These are phyloP conservation scores for Cryptococcus amylolentus DNA, from an alignment of 1,284 basidiomycete genomes.

Conservation along the genomic window DNA sequence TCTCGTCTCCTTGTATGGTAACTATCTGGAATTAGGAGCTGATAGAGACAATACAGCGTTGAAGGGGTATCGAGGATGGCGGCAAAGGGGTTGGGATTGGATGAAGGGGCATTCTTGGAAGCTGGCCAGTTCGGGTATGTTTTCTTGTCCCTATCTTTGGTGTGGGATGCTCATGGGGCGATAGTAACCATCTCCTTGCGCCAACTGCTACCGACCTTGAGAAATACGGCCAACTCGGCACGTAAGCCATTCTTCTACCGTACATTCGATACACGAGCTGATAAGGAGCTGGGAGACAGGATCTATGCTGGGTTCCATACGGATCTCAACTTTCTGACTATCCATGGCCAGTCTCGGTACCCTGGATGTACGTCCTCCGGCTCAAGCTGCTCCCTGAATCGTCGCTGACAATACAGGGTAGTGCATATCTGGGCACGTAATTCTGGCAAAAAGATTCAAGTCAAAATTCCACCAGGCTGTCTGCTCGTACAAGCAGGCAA, in stretches of 20 bases:
- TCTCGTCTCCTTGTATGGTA: not conserved
- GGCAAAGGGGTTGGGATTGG: slow-evolving; percentile 71
- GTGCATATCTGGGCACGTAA: slow-evolving; percentile 86
- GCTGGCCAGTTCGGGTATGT: slow-evolving; percentile 73
- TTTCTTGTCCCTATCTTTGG: not conserved
- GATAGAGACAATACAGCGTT: slow-evolving; percentile 55
- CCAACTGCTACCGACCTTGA: slow-evolving; percentile 83
- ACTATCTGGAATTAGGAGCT: not conserved
- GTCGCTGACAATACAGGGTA: slow-evolving; percentile 5
- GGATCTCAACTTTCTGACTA: slow-evolving; percentile 59
- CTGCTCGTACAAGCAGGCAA: slow-evolving; percentile 79
- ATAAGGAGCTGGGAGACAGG: slow-evolving; percentile 49
- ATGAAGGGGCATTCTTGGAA: slow-evolving; percentile 62
- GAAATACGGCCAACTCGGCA: slow-evolving; percentile 66
- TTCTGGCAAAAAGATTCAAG: slow-evolving; percentile 77
- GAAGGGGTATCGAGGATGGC: slow-evolving; percentile 76
- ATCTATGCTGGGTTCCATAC: slow-evolving; percentile 87
- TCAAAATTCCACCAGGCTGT: slow-evolving; percentile 66
- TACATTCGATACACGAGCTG: not conserved
- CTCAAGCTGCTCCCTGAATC: not conserved
- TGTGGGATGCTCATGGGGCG: not conserved
- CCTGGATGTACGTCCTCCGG: slow-evolving; percentile 36
- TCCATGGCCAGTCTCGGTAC: slow-evolving; percentile 72
- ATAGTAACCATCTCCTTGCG: slow-evolving; percentile 78
- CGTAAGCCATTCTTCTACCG: slow-evolving; percentile 22